These are phyloP conservation scores for Microbotryum silenes-acaulis DNA, from an alignment of 1,284 basidiomycete species.

Conservation along the genomic window DNA sequence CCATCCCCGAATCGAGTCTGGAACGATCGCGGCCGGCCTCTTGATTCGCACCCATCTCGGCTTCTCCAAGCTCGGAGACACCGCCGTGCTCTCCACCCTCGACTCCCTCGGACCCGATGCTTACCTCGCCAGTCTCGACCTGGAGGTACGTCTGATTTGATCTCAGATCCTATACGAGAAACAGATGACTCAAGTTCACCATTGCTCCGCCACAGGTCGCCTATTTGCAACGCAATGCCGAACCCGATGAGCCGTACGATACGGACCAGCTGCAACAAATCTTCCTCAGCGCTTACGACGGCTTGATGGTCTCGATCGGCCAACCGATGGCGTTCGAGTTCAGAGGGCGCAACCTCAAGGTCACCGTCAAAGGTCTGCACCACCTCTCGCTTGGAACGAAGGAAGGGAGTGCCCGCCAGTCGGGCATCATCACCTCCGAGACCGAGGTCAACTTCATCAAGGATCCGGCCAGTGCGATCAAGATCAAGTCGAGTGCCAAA, in stretches of 20 bases:
- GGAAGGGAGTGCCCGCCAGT: conserved; percentile 45
- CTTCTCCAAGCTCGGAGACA: conserved; percentile 67
- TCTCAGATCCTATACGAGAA: not conserved
- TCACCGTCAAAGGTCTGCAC: conserved; percentile 58
- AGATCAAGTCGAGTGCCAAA: conserved; percentile 85
- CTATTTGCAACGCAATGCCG: conserved; percentile 32
- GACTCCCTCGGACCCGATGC: conserved; percentile 12
- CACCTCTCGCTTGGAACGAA: conserved; percentile 52
- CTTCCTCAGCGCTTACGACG: conserved; percentile 63
- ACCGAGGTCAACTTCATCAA: conserved; percentile 87
- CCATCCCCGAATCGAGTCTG: conserved; percentile 33
- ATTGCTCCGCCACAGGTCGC: conserved; percentile 8
- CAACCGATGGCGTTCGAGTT: conserved; percentile 83
- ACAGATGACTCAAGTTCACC: not conserved
- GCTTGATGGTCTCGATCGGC: conserved; percentile 50
- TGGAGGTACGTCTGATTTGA: conserved; percentile 18
- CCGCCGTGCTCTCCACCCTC: conserved; percentile 55
- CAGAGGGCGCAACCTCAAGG: conserved; percentile 76
- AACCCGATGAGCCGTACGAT: conserved; percentile 48
- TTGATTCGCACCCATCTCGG: conserved; percentile 65
- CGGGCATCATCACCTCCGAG: conserved; percentile 81
- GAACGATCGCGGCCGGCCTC: conserved; percentile 48
- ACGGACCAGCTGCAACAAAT: conserved; percentile 73
- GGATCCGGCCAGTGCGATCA: conserved; percentile 69
- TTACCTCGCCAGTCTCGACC: conserved; percentile 26